Evolutionary conservation across 1,139 yeast species (phyloP).

Genomic region (Kodamaea suecica): DNA sequence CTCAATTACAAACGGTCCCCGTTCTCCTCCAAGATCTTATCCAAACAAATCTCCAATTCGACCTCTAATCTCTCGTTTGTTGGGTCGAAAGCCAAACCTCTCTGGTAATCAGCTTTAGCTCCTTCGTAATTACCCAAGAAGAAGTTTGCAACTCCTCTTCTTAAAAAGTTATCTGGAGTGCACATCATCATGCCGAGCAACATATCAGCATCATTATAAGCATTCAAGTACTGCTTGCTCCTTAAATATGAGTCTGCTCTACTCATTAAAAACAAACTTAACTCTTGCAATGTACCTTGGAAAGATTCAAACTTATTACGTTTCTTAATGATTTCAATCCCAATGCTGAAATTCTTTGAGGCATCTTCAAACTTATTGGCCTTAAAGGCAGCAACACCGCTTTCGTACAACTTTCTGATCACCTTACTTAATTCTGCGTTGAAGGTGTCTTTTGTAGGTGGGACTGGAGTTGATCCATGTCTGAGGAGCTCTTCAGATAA

Average conservation of each 20-base stretch:
- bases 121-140: conserved; percentile 68
- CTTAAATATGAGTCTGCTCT: conserved; percentile 81
- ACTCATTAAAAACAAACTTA: conserved; percentile 67
- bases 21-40: conserved; percentile 48
- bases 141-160: conserved; percentile 74
- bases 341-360: conserved; percentile 66
- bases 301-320: conserved; percentile 87
- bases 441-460: conserved; percentile 50
- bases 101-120: conserved; percentile 72
- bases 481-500: conserved; percentile 59
- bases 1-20: conserved; percentile 40
- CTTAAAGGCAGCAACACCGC: conserved; percentile 65
- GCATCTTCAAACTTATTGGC: conserved; percentile 67
- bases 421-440: conserved; percentile 60
- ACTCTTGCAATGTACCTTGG: conserved; percentile 74
- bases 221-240: conserved; percentile 62
- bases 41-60: conserved; percentile 46
- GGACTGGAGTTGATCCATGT: conserved; percentile 69
- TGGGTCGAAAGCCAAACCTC: conserved; percentile 70
- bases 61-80: conserved; percentile 40
- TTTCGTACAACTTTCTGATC: conserved; percentile 70
- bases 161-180: conserved; percentile 73
- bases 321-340: conserved; percentile 76
- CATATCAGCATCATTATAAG: conserved; percentile 79
- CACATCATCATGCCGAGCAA: conserved; percentile 59